phyloP scores from a whole-genome alignment of 805 yeast genomes.

The Torulaspora indica region DNA sequence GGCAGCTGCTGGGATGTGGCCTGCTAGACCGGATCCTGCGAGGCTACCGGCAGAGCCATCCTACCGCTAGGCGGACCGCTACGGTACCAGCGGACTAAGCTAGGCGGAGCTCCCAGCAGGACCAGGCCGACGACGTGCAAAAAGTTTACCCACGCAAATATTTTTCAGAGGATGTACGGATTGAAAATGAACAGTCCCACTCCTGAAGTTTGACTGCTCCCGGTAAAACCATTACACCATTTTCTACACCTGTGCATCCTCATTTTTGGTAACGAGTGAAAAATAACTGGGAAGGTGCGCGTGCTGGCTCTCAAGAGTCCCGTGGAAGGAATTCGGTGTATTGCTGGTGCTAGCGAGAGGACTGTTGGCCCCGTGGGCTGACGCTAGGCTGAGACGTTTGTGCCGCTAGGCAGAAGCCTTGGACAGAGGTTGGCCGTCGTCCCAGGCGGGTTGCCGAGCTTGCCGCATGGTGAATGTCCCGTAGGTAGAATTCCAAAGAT shows the following conservation, averaged over 20 bases:
- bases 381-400: neutral
- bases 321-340: neutral
- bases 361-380: neutral
- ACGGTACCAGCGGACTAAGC: neutral
- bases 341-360: too few relatives aligned
- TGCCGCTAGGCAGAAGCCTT: neutral
- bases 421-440: neutral
- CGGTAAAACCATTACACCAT: neutral
- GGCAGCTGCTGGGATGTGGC: too few relatives aligned
- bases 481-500: constrained; percentile 2
- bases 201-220: neutral
- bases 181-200: neutral
- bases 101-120: neutral
- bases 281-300: neutral
- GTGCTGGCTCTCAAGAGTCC: neutral
- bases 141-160: constrained; percentile 1
- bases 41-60: neutral
- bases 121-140: neutral
- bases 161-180: neutral
- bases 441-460: neutral
- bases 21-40: neutral
- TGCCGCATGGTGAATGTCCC: neutral
- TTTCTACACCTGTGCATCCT: neutral
- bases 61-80: neutral
- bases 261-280: neutral